Conservation (phyloP, 805 yeast genomes). For the Priceomyces melissophilus region DNA sequence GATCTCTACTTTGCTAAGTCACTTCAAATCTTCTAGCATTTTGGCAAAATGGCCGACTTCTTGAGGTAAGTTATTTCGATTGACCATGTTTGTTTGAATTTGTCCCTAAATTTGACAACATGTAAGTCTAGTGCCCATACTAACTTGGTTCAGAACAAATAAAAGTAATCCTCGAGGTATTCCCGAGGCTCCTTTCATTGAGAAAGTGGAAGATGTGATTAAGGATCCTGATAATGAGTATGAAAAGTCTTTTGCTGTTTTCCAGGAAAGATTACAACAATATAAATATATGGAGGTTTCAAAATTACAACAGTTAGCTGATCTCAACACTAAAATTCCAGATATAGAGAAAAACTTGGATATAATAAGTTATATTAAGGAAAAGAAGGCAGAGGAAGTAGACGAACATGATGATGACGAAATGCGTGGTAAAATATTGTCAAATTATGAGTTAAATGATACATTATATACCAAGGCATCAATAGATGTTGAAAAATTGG, state of each 20-base stretch:
- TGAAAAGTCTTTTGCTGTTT: constrained; percentile 62
- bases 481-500: constrained; percentile 52
- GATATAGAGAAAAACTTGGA: constrained; percentile 84
- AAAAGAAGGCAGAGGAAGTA: constrained; percentile 37
- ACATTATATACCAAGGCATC: constrained; percentile 84
- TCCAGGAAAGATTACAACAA: constrained; percentile 86
- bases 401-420: constrained; percentile 24
- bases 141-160: constrained; percentile 40
- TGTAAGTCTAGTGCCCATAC: background rate
- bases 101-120: background rate
- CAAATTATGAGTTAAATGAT: constrained; percentile 91
- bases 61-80: constrained; percentile 24
- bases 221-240: constrained; percentile 63
- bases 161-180: constrained; percentile 88
- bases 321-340: constrained; percentile 74
- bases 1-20: background rate
- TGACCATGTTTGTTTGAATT: no score
- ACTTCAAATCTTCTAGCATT: background rate
- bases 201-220: constrained; percentile 71
- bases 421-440: constrained; percentile 38
- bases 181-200: constrained; percentile 94
- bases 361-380: constrained; percentile 59
- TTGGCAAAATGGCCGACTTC: constrained; percentile 24
- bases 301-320: constrained; percentile 46
- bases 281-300: constrained; percentile 81